Base-by-base conservation (phyloP, 2,329 filamentous ascomycete genomes). In the Arthrinium phaeospermum region DNA sequence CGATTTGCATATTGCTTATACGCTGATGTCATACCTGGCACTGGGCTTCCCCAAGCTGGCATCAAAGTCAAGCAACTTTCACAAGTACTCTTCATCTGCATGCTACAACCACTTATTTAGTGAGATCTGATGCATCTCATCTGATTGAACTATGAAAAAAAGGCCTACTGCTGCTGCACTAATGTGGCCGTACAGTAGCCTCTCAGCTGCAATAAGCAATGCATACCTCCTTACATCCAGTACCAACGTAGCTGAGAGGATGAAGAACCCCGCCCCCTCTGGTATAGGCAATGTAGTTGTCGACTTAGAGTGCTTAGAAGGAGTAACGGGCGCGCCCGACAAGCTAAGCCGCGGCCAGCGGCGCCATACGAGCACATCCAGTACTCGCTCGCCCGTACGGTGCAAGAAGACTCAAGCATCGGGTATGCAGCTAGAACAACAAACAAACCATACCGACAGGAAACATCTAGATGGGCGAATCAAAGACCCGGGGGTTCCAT, bases 41-140 rank as follows among this genome's bases (percentile, higher is more conserved):
- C n/a, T n/a, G 16, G 27, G 30, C 3, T 37, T 19, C 12, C 30
- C 3, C 30, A 37, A 34, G 53, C 27, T 6, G 19, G 41, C 1
- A 34, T 19, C 19, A 27, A 22, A 61, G 53, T 22, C 30, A 61
- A 61, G 30, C 22, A 61, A 37, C 27, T 37, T 6, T 8, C 14
- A 34, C 53, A 37, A 22, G 53, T 61, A 61, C 7, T 22, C 46
- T 10, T 47, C 46, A 61, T 37, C 19, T n/a, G 53, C 30, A 37
- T n/a, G 53, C 37, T 41, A 41, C 8, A 41, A 41, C 8, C 37
- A 41, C 37, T 61, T n/a, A 34, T 4, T 34, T n/a, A 22, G 22
- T 41, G 34, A 64, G 57, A 64, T 64, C 57, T 64, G 57, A 64
- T 64, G 5, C 57, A 64, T 64, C 57, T n/a, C 57, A 64, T 64